phyloP scores from a whole-genome alignment of 306 rosid species.

The Prinsepia uniflora region DNA sequence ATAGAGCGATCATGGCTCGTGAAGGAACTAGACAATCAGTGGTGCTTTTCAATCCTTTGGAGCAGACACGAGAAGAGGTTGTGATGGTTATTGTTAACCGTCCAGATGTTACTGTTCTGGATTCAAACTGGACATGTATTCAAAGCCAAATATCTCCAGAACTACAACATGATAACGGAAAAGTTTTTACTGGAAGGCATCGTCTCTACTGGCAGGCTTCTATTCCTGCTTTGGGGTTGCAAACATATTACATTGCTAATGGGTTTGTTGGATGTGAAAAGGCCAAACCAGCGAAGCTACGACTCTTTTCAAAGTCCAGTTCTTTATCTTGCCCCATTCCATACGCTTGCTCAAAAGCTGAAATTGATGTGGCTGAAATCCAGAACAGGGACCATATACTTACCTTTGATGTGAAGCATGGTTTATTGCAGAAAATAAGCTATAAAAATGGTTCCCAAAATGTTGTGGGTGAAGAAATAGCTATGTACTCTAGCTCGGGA shows the following conservation, averaged over 20 bases:
- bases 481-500: conserved; percentile 69
- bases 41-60: conserved; percentile 66
- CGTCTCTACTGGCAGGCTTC: conserved; percentile 77
- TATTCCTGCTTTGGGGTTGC: conserved; percentile 86
- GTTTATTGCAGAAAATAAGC: conserved; percentile 70
- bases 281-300: conserved; percentile 68
- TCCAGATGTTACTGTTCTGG: conserved; percentile 71
- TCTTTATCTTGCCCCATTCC: conserved; percentile 64
- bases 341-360: conserved; percentile 58
- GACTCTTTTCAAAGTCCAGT: conserved; percentile 47
- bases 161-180: conserved; percentile 61
- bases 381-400: conserved; percentile 69
- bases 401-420: conserved; percentile 57
- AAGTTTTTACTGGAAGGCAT: conserved; percentile 76
- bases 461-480: conserved; percentile 77
- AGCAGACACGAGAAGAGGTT: conserved; percentile 88
- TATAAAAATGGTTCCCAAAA: conserved; percentile 37
- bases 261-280: conserved; percentile 67
- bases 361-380: conserved; percentile 55
- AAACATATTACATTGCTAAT: conserved; percentile 63
- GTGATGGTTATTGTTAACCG: conserved; percentile 72
- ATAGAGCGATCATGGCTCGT: conserved; percentile 54
- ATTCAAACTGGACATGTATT: conserved; percentile 72
- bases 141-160: conserved; percentile 87
- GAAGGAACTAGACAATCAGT: conserved; percentile 66